Evolutionary conservation across 345 rosid genomes (phyloP), one percentile per base, ranked within the genome.

Genomic region (Linum trigynum): DNA sequence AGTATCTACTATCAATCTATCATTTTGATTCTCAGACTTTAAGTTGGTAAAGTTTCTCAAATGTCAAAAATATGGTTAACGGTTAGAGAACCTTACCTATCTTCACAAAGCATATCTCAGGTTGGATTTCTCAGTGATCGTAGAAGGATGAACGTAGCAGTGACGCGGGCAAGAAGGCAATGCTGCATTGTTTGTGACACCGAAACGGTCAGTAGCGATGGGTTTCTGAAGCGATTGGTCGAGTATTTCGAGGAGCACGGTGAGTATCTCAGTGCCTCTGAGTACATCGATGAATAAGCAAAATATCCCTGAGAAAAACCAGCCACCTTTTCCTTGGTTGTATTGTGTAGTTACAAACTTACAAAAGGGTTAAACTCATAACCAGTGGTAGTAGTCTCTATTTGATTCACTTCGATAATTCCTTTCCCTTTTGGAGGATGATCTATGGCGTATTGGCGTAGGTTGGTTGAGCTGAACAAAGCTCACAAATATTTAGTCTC

Each of bases 81-180:
- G 1, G n/a, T 67, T 71, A 23, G 32, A 23, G 56, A 67, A 64
- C 65, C 60, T 59, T 60, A 1, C 2, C 32, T 7, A 57, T 64
- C 14, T 66, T 71, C 58, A 37, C 32, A 35, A 45, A 68, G 69
- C 45, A 56, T 15, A 55, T 50, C 55, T 72, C 79, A 86, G 96
- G 92, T 90, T 65, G 95, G 99, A 14, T 94, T 94, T 80, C 48
- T 88, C 43, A 86, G 89, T 53, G 97, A 94, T 64, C 81, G 65
- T 35, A 82, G 99, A 74, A 74, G 96, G 66, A 94, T 94, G 97
- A 88, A 94, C 61, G 97, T 90, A 69, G 98, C 99, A 37, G 96
- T 90, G 71, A 90, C 97, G 53, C 87, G 91, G 42, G 84, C 95
- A 58, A 86, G 99, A 77, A 84, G 99, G 70, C 96, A 94, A 68